Percentiles rank a stretch among this genome's conserved stretches.
phyloP scores from a whole-genome alignment of 257 asterid species.

The Schizonepeta tenuifolia region DNA sequence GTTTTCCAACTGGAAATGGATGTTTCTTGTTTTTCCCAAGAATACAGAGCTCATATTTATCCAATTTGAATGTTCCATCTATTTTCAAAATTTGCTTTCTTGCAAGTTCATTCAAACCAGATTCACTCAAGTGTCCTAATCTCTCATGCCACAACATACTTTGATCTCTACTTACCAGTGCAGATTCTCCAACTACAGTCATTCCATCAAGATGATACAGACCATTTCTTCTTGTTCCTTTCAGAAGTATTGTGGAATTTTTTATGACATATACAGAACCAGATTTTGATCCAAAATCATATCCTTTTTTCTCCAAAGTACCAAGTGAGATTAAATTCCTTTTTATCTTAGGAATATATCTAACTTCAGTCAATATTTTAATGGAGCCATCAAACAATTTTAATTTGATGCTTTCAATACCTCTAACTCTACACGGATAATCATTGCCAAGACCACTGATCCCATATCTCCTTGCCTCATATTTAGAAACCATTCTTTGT shows the following conservation, averaged over 20 bases:
- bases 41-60: background rate
- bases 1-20: background rate
- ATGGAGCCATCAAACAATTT: background rate
- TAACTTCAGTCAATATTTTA: background rate
- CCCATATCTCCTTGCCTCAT: background rate
- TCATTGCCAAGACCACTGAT: background rate
- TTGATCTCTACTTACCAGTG: rapidly evolving
- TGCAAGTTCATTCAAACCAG: background rate
- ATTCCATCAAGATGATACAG: background rate
- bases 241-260: background rate
- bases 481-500: background rate
- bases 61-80: rapidly evolving
- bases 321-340: background rate
- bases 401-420: background rate
- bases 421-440: background rate
- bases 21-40: background rate
- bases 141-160: background rate
- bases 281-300: background rate
- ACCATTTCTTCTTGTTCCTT: background rate
- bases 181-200: background rate
- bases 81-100: background rate
- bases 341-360: background rate
- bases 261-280: background rate
- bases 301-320: rapidly evolving
- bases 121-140: background rate